Base-by-base conservation (phyloP, 371 early-diverging fungal genomes). In the Mucor racemosus region DNA sequence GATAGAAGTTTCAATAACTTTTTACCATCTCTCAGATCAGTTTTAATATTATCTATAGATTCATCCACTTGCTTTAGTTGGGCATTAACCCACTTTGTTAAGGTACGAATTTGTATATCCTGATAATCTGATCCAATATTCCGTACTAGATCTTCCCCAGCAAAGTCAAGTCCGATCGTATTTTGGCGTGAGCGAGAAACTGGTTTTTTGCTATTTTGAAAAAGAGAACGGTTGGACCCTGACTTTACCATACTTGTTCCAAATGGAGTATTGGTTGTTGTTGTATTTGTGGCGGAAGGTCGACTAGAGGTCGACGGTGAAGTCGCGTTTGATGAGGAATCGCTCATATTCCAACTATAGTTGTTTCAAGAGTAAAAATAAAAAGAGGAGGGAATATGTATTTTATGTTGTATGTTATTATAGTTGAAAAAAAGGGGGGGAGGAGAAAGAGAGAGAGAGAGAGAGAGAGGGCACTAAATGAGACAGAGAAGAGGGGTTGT, bases 61-160 rank as follows among this genome's bases (percentile, higher is more conserved):
- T 80, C 84, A 50, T 75, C 69, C 11, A 80, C 78, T 54, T 78
- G 69, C 40, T 76, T 67, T 15, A 95, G 84, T 63, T 92, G 89
- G 39, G 82, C 79, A 73, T 95, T 95, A 68, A 92, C 84, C 95
- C 95, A 95, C 42, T 88, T 90, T 17, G 90, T 92, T 64, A 95
- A 88, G 13, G 94, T 89, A 19, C 88, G 88, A 68, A 86, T 88
- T 74, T 95, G 93, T 34, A 91, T 87, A 57, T 86, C 86, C 50
- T 80, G 79, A 59, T 83, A 83, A 60, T 83, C 80, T 31, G 81
- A 76, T 33, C 79, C 79, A 56, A 83, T 72, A 54, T 76, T 80
- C 46, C 79, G 75, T 35, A 69, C 71, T 6, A 69, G 65, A 66
- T 76, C 79, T 35, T 82, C 80, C 19, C 63, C 72, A 9, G 13